These are phyloP conservation scores for Mucor saturninus DNA, from an alignment of 371 early-diverging fungal species.

Conservation along the genomic window DNA sequence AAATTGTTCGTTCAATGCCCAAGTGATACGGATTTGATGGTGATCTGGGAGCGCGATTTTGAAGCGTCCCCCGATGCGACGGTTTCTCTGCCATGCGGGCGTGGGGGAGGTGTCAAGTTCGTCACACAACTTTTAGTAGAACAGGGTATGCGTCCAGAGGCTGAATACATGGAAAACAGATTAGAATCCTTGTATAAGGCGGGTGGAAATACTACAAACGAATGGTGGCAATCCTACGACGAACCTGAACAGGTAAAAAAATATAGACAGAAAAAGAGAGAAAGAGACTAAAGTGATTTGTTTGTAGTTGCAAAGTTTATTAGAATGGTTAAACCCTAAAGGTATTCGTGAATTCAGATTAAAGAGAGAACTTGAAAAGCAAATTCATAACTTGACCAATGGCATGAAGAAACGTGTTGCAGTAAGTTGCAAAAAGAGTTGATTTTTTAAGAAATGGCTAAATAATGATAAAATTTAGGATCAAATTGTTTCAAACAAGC, in stretches of 20 bases:
- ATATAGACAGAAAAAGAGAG: neutral
- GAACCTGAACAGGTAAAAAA: conserved; percentile 60
- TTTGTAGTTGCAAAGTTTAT: conserved; percentile 61
- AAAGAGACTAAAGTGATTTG: no score
- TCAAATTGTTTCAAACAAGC: conserved; percentile 34
- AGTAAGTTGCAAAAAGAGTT: conserved; percentile 24
- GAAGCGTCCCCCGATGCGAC: conserved; percentile 25
- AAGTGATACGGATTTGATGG: conserved; percentile 51
- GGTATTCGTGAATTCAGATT: conserved; percentile 75
- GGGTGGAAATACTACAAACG: conserved; percentile 4
- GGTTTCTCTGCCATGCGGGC: conserved; percentile 44
- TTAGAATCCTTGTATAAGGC: conserved; percentile 20
- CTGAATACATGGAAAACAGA: conserved; percentile 29
- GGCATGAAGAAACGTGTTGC: conserved; percentile 54
- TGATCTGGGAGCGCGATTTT: conserved; percentile 41
- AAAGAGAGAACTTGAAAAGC: conserved; percentile 56
- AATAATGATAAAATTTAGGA: conserved; percentile 26
- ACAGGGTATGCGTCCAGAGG: conserved; percentile 35
- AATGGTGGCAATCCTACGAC: conserved; percentile 70
- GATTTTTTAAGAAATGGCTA: no score
- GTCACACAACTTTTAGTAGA: conserved; percentile 36
- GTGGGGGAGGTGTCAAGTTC: conserved; percentile 46
- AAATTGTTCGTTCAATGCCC: conserved; percentile 70
- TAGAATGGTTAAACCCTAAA: conserved; percentile 78
- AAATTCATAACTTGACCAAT: conserved; percentile 41